Base-by-base conservation (phyloP, 164 flowering plant genomes). In the Magnolia sinica region DNA sequence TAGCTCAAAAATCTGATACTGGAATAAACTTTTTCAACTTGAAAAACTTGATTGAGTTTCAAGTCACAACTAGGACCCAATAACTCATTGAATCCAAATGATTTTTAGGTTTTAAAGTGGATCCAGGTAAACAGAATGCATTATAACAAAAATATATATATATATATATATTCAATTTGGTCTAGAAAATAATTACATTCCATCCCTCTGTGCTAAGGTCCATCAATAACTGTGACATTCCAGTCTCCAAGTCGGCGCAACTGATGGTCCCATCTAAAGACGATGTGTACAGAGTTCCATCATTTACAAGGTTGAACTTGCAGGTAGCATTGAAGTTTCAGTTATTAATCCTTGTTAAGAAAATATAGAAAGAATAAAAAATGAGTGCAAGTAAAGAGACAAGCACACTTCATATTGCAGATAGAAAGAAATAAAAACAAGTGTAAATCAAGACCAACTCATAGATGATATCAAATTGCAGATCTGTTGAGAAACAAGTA, bases 251-350 rank as follows among this genome's bases (percentile, higher is more conserved):
- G 81, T 93, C 98, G 65, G 91, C 88, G 85, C 86, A 90, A 82
- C 97, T 87, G 19, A 90, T 70, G 11, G 98, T 95, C 78, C 99
- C 99, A 89, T 95, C 99, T 16, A 97, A 92, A 31, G 99, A 92
- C 82, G 96, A 92, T 82, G 88, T 84, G 86, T 88, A 95, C 49
- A 95, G 61, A 19, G 85, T 82, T 74, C 84, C 95, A 84, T 91
- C 95, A 87, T 92, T 95, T 75, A 81, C 64, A 64, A 94, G 91
- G 50, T 78, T 88, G 74, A 92, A 93, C 88, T 98, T 93, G 86
- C 68, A 55, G 37, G 23, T 27, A 31, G 9, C 52, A 74, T 8
- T 55, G 66, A 59, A 4, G 23, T 65, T 29, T 68, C 24, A 9
- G 8, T 22, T 50, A 64, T 52, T 58, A 37, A 4, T 7, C 8